Percentiles rank a stretch among this genome's conserved stretches.
Conservation (phyloP, 2,329 filamentous ascomycete genomes). For the Pseudogymnoascus destructans region DNA sequence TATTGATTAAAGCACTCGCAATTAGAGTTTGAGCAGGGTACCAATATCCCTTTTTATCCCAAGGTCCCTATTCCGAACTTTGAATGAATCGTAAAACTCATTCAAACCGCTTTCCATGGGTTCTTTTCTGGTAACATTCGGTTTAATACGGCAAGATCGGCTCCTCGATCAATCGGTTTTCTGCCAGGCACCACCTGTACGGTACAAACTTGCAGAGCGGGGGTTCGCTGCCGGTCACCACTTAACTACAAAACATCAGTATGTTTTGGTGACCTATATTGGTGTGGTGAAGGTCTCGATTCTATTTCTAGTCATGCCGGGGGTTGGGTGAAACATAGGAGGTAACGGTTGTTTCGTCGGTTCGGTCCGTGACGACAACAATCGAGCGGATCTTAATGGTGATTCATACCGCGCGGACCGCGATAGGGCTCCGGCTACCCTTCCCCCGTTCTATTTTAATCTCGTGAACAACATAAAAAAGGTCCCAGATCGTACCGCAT, state of each 20-base stretch:
- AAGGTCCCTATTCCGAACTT: not conserved
- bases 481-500: not conserved
- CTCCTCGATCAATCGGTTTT: not conserved
- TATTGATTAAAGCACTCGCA: not conserved
- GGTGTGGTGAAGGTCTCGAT: not conserved
- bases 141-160: conserved; percentile 6
- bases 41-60: not conserved
- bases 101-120: not conserved
- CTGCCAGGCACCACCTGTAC: not conserved
- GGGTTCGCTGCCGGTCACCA: not conserved
- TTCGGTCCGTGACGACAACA: conserved; percentile 1
- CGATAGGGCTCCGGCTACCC: not conserved
- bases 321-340: not conserved
- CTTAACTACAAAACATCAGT: not conserved
- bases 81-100: not conserved
- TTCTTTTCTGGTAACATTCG: not conserved
- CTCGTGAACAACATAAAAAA: not conserved
- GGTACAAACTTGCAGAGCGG: not conserved
- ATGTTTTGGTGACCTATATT: not conserved
- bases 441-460: conserved; percentile 1
- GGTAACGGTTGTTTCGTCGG: not conserved
- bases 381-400: not conserved
- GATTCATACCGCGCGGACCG: conserved; percentile 7
- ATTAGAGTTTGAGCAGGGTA: conserved; percentile 3
- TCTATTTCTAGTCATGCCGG: conserved; percentile 4